Evolutionary conservation across 352 stramenopile species (phyloP).

Genomic region (Phytopythium cucurbitacearum): DNA sequence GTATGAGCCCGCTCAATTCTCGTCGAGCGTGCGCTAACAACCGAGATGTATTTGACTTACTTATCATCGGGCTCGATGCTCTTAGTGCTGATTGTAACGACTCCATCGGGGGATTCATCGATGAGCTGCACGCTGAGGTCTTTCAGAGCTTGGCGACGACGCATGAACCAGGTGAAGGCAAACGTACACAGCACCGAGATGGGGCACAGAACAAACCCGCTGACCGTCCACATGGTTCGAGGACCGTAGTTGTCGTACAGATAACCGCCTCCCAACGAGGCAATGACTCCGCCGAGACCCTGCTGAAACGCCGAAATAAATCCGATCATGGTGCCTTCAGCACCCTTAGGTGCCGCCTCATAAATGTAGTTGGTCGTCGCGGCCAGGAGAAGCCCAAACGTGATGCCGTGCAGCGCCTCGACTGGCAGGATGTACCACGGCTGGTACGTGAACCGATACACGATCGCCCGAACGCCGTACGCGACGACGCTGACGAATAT

Average conservation of each 20-base stretch:
- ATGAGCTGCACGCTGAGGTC: no score
- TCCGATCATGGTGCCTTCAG: constrained; percentile 37
- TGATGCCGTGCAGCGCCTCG: constrained; percentile 37
- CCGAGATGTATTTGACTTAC: no score
- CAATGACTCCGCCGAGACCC: constrained; percentile 24
- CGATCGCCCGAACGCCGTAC: constrained; percentile 30
- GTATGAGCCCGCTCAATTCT: no score
- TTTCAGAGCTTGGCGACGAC: neutral
- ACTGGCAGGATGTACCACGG: constrained; percentile 37
- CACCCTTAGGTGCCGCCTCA: constrained; percentile 16
- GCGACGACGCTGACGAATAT: constrained; percentile 25
- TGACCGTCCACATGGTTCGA: constrained; percentile 28
- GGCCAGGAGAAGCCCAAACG: constrained; percentile 32
- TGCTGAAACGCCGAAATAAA: constrained; percentile 36
- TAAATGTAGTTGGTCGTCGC: constrained; percentile 42
- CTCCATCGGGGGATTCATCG: no score
- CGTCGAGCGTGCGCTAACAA: no score
- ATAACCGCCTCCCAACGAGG: constrained; percentile 33
- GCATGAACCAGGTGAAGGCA: neutral
- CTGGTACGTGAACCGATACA: constrained; percentile 36
- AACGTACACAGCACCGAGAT: neutral
- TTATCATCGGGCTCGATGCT: no score
- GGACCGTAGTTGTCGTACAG: constrained; percentile 35
- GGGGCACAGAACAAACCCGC: constrained; percentile 19
- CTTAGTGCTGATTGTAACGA: no score